A percentile compares a stretch with the other conserved stretches of the same genome.
Conservation (phyloP, 108 stramenopile genomes). For the Conticribra guillardii region DNA sequence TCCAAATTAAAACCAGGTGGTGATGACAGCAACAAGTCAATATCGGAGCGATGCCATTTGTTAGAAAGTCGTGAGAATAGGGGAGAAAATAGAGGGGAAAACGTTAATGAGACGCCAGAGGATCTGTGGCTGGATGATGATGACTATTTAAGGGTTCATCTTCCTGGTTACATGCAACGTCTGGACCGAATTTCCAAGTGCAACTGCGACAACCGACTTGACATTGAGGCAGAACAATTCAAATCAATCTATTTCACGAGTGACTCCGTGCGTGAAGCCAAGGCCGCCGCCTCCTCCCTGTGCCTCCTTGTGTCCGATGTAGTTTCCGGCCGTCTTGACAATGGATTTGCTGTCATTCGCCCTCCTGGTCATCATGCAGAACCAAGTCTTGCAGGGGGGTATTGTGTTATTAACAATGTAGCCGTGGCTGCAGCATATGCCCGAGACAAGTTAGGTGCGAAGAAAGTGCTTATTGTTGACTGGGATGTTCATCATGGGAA, state of each 20-base stretch:
- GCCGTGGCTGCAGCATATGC: slow-evolving; percentile 80
- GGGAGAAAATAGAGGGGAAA: not conserved
- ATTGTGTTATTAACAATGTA: slow-evolving; percentile 90
- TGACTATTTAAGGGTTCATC: slow-evolving; percentile 55
- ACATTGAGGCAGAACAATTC: slow-evolving; percentile 59
- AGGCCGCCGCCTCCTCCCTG: slow-evolving; percentile 54
- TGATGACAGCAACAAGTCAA: slow-evolving; percentile 4
- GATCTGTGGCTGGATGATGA: slow-evolving; percentile 31
- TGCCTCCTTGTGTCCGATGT: slow-evolving; percentile 51
- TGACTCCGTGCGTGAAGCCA: slow-evolving; percentile 47
- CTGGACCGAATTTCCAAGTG: slow-evolving; percentile 46
- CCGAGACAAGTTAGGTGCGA: slow-evolving; percentile 36
- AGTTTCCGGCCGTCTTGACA: slow-evolving; percentile 38
- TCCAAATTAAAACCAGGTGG: slow-evolving; percentile 12
- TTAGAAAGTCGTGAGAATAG: slow-evolving; percentile 8
- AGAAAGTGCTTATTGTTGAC: slow-evolving; percentile 57
- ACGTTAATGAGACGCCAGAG: not conserved
- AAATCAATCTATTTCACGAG: slow-evolving; percentile 61
- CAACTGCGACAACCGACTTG: slow-evolving; percentile 43
- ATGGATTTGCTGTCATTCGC: slow-evolving; percentile 73
- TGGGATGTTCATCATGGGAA: slow-evolving; percentile 64
- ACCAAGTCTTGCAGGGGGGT: slow-evolving; percentile 63
- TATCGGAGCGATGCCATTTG: slow-evolving; percentile 27
- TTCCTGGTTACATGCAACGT: slow-evolving; percentile 56
- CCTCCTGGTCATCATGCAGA: slow-evolving; percentile 94